A percentile compares a stretch with the other conserved stretches of the same genome.
phyloP scores from a whole-genome alignment of 2,329 filamentous ascomycete species.

The Lasiodiplodia sp. region DNA sequence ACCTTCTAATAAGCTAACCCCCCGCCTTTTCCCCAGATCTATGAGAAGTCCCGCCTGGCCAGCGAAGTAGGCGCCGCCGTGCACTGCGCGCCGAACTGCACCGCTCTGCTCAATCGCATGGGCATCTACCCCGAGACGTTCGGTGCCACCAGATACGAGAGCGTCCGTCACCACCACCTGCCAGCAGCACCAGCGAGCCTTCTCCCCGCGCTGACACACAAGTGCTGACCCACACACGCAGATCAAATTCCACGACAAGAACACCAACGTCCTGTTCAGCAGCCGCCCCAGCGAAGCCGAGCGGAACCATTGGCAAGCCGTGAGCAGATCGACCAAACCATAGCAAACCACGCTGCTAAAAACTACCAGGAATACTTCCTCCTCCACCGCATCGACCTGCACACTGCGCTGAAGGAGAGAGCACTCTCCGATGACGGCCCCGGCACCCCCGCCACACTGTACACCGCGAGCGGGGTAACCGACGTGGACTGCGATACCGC shows the following conservation, averaged over 20 bases:
- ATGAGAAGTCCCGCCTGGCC: constrained; percentile 64
- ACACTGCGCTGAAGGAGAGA: constrained; percentile 58
- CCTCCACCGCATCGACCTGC: constrained; percentile 62
- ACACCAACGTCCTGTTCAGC: not conserved
- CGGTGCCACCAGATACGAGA: constrained; percentile 41
- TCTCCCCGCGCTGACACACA: not conserved
- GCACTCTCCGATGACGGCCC: constrained; percentile 37
- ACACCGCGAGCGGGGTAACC: constrained; percentile 53
- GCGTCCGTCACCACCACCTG: not conserved
- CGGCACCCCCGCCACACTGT: constrained; percentile 48
- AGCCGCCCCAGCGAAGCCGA: not conserved
- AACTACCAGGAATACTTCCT: constrained; percentile 37
- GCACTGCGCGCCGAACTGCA: constrained; percentile 68
- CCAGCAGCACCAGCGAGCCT: not conserved
- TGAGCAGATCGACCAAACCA: not conserved
- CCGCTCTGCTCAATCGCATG: constrained; percentile 61
- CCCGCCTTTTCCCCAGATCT: constrained; percentile 48
- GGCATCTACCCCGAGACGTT: constrained; percentile 52
- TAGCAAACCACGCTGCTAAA: not conserved
- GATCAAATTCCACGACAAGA: constrained; percentile 7
- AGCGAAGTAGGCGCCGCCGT: constrained; percentile 67
- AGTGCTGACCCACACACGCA: not conserved
- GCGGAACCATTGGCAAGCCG: constrained; percentile 17
- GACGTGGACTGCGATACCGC: constrained; percentile 52
- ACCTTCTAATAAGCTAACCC: not conserved